Evolutionary conservation across 2,329 filamentous ascomycete species (phyloP), one percentile per base, ranked within the genome.

Genomic region (Fusarium illudens): DNA sequence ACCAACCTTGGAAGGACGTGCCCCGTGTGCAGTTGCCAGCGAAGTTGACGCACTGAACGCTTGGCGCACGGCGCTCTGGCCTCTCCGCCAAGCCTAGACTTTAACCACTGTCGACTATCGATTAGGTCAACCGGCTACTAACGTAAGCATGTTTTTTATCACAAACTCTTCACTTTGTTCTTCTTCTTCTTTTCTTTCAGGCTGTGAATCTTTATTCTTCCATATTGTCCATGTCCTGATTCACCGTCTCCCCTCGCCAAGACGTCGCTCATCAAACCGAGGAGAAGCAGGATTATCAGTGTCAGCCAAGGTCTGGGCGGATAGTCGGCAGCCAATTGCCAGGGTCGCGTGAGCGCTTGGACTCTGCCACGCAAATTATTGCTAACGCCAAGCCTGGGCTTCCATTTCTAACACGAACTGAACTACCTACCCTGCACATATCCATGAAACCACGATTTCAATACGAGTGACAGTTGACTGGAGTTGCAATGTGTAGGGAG

Each of bases 331-430:
- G 25, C 55, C 55, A 58, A 46, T 62, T 27, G 30, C 34, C 29
- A 13, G 30, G 50, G 53, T 71, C 44, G 61, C 49, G 64, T 71
- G 64, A 63, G 54, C 32, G 37, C 52, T 55, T 29, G n/a, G 25
- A 17, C 52, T 27, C 12, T 55, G 27, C 15, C 20, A 19, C 27
- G 19, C 39, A 32, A 19, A 15, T 52, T 17, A 54, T 17, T 33
- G 32, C 17, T 37, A 19, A 22, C 32, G 33, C 50, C 50, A 20
- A 50, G 29, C 19, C 29, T 15, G 12, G 17, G 30, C 29, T 20
- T n/a, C n/a, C n/a, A n/a, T n/a, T 19, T 19, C 13, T 27, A 32
- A 32, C 39, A 27, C 22, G 29, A 32, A 3, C 29, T 11, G 4
- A 29, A 20, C 30, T 25, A 44, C 39, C 30, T 25, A 44, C 39